Evolutionary conservation across 306 rosid species (phyloP), one percentile per base, ranked within the genome.

Genomic region (Lithocarpus polystachyus): DNA sequence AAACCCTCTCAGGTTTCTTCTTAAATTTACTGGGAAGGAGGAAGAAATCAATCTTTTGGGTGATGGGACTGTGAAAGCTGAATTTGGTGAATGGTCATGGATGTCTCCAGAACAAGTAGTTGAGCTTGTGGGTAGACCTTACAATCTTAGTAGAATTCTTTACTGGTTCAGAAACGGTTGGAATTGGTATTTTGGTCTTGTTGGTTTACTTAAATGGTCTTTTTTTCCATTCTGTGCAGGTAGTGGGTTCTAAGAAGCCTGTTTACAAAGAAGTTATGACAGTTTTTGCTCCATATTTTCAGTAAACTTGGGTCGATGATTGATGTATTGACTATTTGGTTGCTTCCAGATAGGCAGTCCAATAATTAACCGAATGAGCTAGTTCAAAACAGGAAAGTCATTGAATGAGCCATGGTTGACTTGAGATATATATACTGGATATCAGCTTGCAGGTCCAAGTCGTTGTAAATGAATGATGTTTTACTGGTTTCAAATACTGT

Each of bases 51-150:
- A 94, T 89, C 97, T 94, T 79, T 83, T 90, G 82, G 99, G 99
- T 54, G 97, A 94, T 84, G 99, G 97, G 35, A 91, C 94, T 3
- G 98, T 86, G 87, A 95, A 91, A 83, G 77, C 98, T 35, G 99
- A 92, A 91, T 95, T 95, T 77, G 99, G 99, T 17, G 82, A 95
- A 62, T 95, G 98, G 99, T 85, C 92, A 35, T 95, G 99, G 99
- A 77, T 90, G 65, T 77, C 96, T 40, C 82, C 96, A 0, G 91
- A 92, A 71, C 80, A 91, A 83, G 17, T 89, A 53, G 59, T 87
- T 68, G 92, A 92, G 73, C 88, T 35, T 28, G 99, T 95, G 77
- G 56, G 99, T 88, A 79, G 59, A 73, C 76, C 12, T 62, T 72
- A 60, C 61, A 48, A 14, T 67, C 68, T 45, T 52, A 15, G 17